Conservation (phyloP, 495 filamentous ascomycete genomes). For the Cladorrhinum samala region DNA sequence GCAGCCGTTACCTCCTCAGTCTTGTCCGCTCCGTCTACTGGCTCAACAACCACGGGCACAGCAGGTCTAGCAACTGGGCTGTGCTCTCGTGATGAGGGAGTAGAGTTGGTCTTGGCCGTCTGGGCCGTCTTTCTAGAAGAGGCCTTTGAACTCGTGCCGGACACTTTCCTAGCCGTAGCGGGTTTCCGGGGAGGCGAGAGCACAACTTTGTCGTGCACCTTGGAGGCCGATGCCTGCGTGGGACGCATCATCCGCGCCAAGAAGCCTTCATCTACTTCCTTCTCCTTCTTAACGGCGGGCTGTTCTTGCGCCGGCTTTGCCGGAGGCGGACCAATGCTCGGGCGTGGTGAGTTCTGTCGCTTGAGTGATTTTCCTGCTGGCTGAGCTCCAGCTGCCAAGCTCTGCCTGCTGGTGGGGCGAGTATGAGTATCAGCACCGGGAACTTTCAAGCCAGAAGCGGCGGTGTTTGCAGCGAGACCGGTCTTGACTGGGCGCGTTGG, state of each 20-base stretch:
- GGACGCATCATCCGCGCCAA: slow-evolving; percentile 91
- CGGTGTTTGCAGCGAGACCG: slow-evolving; percentile 57
- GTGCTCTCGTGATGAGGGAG: not conserved
- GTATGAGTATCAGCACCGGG: slow-evolving; percentile 23
- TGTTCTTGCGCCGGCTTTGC: slow-evolving; percentile 38
- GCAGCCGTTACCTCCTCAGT: slow-evolving; percentile 13
- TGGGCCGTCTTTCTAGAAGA: slow-evolving; percentile 24
- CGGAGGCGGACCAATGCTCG: slow-evolving; percentile 47
- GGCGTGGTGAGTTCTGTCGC: slow-evolving; percentile 40
- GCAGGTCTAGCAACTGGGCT: not conserved
- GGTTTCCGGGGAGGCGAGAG: slow-evolving; percentile 36
- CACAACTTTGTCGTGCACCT: slow-evolving; percentile 63
- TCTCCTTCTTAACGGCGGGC: slow-evolving; percentile 34
- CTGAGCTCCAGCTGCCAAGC: slow-evolving; percentile 27
- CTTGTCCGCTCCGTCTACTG: slow-evolving; percentile 22
- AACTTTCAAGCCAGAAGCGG: slow-evolving; percentile 53
- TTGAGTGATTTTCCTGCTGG: slow-evolving; percentile 24
- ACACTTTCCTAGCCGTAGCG: slow-evolving; percentile 19
- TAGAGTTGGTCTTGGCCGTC: slow-evolving; percentile 5
- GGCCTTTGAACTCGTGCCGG: slow-evolving; percentile 12
- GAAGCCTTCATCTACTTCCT: slow-evolving; percentile 65
- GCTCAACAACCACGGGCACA: not conserved
- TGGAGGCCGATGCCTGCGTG: slow-evolving; percentile 71
- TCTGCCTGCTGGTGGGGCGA: slow-evolving; percentile 43
- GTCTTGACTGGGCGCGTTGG: slow-evolving; percentile 57